Conservation (phyloP, 306 rosid species). For the Biancaea sappan region DNA sequence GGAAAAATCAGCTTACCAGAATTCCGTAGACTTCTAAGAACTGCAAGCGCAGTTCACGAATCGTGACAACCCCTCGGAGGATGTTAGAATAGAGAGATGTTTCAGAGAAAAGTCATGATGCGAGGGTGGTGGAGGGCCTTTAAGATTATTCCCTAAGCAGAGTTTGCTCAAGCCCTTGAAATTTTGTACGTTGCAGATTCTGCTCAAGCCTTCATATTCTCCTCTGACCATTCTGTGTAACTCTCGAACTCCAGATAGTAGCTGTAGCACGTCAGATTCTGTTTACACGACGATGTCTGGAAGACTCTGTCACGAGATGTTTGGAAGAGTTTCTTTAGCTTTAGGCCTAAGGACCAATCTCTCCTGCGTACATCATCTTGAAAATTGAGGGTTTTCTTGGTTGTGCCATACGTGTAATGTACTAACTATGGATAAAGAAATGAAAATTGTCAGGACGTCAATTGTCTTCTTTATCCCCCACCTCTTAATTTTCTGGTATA, state of each 20-base stretch:
- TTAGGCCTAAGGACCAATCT: constrained; percentile 46
- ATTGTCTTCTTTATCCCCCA: neutral
- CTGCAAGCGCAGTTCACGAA: constrained; percentile 82
- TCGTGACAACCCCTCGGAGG: constrained; percentile 54
- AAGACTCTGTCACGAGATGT: constrained; percentile 33
- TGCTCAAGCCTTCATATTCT: constrained; percentile 26
- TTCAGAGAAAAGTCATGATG: constrained; percentile 39
- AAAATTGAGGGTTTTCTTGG: constrained; percentile 48
- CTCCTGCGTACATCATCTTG: constrained; percentile 49
- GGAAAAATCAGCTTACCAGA: constrained; percentile 92
- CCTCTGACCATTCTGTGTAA: constrained; percentile 32
- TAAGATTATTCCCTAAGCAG: constrained; percentile 30
- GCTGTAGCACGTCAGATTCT: constrained; percentile 36
- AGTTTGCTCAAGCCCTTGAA: constrained; percentile 34
- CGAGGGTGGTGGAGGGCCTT: constrained; percentile 40
- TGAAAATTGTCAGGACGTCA: constrained; percentile 32
- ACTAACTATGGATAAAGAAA: constrained; percentile 49
- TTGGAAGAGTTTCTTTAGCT: constrained; percentile 40
- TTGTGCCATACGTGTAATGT: constrained; percentile 56
- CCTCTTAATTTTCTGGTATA: neutral
- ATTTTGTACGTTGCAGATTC: constrained; percentile 30
- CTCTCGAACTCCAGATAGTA: constrained; percentile 41
- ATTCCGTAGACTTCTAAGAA: constrained; percentile 88
- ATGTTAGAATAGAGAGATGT: constrained; percentile 39
- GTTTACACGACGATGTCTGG: constrained; percentile 20